These are phyloP conservation scores for Kazachstania kunashirensis DNA, from an alignment of 805 yeast genomes.

Conservation along the genomic window DNA sequence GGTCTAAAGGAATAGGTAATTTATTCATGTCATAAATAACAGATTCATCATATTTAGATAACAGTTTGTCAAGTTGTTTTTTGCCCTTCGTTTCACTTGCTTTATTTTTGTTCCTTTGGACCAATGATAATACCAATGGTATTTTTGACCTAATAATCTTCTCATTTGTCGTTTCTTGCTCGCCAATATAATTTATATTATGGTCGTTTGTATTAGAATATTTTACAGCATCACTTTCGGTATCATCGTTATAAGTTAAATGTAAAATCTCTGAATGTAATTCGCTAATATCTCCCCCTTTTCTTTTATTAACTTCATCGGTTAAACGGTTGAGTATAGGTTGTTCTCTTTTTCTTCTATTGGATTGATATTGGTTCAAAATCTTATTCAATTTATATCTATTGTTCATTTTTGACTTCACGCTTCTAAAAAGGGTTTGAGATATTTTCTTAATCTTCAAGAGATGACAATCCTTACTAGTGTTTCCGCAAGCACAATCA, in stretches of 20 bases:
- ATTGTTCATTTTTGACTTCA: conserved; percentile 33
- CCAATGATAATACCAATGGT: background rate
- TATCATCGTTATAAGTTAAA: background rate
- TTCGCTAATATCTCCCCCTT: conserved; percentile 5
- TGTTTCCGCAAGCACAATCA: conserved; percentile 47
- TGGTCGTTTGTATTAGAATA: background rate
- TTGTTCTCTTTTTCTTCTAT: conserved; percentile 22
- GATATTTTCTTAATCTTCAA: conserved; percentile 54
- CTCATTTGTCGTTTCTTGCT: background rate
- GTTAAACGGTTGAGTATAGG: conserved; percentile 17
- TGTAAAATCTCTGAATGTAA: background rate
- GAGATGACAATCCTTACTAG: conserved; percentile 44
- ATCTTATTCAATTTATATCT: conserved; percentile 33
- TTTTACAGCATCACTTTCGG: too few species aligned
- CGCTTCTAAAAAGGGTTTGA: conserved; percentile 48
- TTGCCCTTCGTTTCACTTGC: background rate
- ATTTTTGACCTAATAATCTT: background rate
- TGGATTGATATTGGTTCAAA: conserved; percentile 20
- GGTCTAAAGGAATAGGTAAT: conserved; percentile 19
- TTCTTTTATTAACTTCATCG: conserved; percentile 4
- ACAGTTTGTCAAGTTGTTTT: background rate
- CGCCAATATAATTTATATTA: too few species aligned
- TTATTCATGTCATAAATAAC: conserved; percentile 15
- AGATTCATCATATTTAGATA: conserved; percentile 18
- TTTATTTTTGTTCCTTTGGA: background rate